These are phyloP conservation scores for Suillus subluteus DNA, from an alignment of 768 basidiomycete species.

Conservation along the genomic window DNA sequence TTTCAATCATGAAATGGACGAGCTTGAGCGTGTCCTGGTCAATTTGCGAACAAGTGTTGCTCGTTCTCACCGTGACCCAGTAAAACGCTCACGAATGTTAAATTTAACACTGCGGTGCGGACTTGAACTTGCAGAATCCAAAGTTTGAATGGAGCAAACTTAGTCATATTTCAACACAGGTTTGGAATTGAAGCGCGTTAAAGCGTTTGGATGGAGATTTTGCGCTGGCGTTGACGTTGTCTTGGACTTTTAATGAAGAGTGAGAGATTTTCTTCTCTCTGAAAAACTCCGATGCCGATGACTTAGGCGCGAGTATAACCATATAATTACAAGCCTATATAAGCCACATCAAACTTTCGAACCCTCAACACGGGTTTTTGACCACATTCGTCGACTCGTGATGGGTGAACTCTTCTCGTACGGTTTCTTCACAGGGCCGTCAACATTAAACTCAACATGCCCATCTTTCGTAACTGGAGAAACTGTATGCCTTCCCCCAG, in stretches of 20 bases:
- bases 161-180: background rate
- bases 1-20: background rate
- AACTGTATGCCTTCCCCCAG: constrained; percentile 39
- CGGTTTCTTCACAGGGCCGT: constrained; percentile 12
- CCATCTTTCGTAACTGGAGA: constrained; percentile 35
- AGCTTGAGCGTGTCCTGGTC: background rate
- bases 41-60: background rate
- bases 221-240: background rate
- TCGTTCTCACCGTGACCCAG: background rate
- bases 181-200: too few species aligned
- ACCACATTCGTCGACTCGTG: background rate
- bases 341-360: background rate
- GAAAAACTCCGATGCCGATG: too few species aligned
- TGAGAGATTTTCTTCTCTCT: background rate
- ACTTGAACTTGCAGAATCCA: background rate
- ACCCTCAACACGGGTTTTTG: background rate
- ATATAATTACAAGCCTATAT: background rate
- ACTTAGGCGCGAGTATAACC: background rate
- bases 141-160: background rate
- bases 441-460: constrained; percentile 42
- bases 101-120: too few species aligned
- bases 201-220: too few species aligned
- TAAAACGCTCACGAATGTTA: too few species aligned
- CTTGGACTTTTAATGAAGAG: background rate
- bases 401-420: constrained; percentile 22